Conservation (phyloP, 495 filamentous ascomycete genomes). For the Daldinia vernicosa region DNA sequence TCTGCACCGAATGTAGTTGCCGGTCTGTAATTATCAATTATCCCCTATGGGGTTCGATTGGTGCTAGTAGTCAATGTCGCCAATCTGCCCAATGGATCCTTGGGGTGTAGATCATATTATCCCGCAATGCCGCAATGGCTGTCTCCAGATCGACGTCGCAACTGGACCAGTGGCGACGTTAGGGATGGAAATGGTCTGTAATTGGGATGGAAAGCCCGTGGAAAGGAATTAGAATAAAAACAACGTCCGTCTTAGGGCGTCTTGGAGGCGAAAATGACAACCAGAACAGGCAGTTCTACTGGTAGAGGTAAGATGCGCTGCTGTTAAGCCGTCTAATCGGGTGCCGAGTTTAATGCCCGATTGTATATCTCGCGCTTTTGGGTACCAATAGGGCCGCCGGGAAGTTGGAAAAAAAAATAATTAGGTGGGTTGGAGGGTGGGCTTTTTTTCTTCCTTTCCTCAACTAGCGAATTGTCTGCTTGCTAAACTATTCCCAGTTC, state of each 20-base stretch:
- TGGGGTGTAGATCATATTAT: constrained; percentile 33
- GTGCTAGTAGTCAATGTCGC: constrained; percentile 19
- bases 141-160: constrained; percentile 13
- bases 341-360: constrained; percentile 39
- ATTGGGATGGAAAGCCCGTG: constrained; percentile 16
- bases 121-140: constrained; percentile 19
- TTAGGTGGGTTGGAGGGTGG: neutral
- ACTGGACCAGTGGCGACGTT: constrained; percentile 31
- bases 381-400: constrained; percentile 41
- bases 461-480: constrained; percentile 12
- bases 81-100: constrained; percentile 16
- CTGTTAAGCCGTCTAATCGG: constrained; percentile 32
- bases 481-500: constrained; percentile 24
- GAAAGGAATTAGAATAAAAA: neutral
- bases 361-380: constrained; percentile 35
- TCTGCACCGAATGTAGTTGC: neutral
- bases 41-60: constrained; percentile 14
- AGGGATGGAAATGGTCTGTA: constrained; percentile 21
- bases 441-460: neutral
- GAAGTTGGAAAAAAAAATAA: constrained; percentile 10
- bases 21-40: neutral
- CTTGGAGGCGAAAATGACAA: constrained; percentile 26
- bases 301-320: constrained; percentile 17
- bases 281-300: constrained; percentile 22
- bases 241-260: neutral